phyloP scores from a whole-genome alignment of 2,329 filamentous ascomycete species.

The Aphanoascus verrucosus region DNA sequence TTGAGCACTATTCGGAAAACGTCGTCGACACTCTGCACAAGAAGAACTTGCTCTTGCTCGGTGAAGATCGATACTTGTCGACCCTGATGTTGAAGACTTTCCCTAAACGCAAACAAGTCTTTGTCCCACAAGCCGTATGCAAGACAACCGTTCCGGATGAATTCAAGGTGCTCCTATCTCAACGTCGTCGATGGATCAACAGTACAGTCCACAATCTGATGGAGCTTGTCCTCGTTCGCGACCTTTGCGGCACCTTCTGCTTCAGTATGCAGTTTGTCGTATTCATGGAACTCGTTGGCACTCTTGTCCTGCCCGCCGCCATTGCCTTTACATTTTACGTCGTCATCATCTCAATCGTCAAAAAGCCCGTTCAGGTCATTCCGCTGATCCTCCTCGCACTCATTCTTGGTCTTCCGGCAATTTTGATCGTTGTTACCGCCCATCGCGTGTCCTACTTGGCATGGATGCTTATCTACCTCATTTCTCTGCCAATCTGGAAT shows the following conservation, averaged over 20 bases:
- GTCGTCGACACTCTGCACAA: conserved; percentile 97
- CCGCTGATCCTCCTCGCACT: conserved; percentile 78
- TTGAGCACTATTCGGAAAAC: conserved; percentile 98
- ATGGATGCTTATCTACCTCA: conserved; percentile 95
- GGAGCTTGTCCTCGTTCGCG: conserved; percentile 88
- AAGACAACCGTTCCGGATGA: conserved; percentile 93
- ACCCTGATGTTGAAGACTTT: conserved; percentile 98
- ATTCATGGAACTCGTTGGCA: conserved; percentile 88
- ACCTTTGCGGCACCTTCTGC: conserved; percentile 97
- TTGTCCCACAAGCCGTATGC: conserved; percentile 96
- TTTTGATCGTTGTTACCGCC: conserved; percentile 86
- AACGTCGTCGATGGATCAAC: conserved; percentile 97
- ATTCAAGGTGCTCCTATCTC: conserved; percentile 85
- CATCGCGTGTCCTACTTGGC: conserved; percentile 83
- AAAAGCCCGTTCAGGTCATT: conserved; percentile 68
- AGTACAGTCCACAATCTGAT: conserved; percentile 97
- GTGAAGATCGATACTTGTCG: conserved; percentile 89
- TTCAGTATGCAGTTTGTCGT: conserved; percentile 99
- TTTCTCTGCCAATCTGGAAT: conserved; percentile 94
- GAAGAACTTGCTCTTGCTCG: conserved; percentile 85
- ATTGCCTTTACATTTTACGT: conserved; percentile 97
- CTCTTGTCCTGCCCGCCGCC: conserved; percentile 85
- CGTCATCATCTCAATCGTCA: conserved; percentile 75
- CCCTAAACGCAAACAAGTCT: conserved; percentile 97
- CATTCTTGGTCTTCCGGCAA: conserved; percentile 83